Evolutionary conservation across 2,329 filamentous ascomycete genomes (phyloP), one percentile per base, ranked within the genome.

Genomic region (Bretziella fagacearum): DNA sequence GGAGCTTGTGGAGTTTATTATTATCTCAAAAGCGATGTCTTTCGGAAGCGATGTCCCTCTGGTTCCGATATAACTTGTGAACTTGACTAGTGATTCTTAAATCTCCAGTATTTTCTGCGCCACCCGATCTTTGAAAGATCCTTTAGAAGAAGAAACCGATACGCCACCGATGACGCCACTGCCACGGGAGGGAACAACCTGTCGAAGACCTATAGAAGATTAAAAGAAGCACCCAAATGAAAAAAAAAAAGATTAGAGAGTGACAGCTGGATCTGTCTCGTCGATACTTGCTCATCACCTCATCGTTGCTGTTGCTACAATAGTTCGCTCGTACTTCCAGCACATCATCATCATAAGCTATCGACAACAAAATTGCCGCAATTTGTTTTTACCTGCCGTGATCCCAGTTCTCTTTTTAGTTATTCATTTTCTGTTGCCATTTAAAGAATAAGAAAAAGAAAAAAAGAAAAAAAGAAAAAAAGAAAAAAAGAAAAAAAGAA

Each of bases 311-410:
- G 18, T 23, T 39, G 8, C 35, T 22, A 39, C 18, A 39, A 10
- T 5, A 39, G 20, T 13, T 23, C 17, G 18, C 7, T 3, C 17
- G 18, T 17, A 15, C 8, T 39, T 20, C 8, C 10, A 29, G 32
- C 15, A 44, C 18, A 44, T 44, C 26, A 29, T 44, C 25, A 32
- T 44, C 26, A 44, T 22, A 29, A 15, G 26, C 15, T 20, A 17
- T 17, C 26, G 6, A 18, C 26, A 44, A 44, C 41, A 13, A 44
- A 17, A 44, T 44, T 44, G 41, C 26, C 22, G 26, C 23, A 44
- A 32, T 44, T 32, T 44, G 26, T 11, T 25, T 20, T 13, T 11
- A 29, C 41, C 41, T 18, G 25, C 26, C 10, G 8, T 17, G 13
- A 22, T 22, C 27, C 13, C 18, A 18, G n/a, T 44, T n/a, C 8